Percentiles rank a stretch among this genome's conserved stretches.
phyloP scores from a whole-genome alignment of 2,329 filamentous ascomycete species.

The Talaromyces sp. region DNA sequence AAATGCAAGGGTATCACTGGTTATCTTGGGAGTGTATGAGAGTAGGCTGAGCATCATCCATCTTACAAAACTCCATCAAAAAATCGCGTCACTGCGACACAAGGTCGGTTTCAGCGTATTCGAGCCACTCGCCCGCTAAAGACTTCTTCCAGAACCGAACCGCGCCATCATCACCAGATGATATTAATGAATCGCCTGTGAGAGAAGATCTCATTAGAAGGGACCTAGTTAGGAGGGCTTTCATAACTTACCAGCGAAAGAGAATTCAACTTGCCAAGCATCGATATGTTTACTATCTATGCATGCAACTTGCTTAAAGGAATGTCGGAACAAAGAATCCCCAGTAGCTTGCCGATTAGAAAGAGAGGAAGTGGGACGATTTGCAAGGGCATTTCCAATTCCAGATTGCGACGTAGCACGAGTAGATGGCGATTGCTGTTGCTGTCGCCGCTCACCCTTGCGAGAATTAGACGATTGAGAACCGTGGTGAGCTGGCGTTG shows the following conservation, averaged over 20 bases:
- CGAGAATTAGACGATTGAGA: slow-evolving; percentile 31
- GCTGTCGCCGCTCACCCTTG: slow-evolving; percentile 28
- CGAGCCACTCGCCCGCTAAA: slow-evolving; percentile 48
- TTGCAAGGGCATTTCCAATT: slow-evolving; percentile 47
- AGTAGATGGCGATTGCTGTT: slow-evolving; percentile 29
- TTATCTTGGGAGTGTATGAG: not conserved
- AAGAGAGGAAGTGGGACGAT: slow-evolving; percentile 32
- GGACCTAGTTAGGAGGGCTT: not conserved
- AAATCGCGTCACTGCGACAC: slow-evolving; percentile 30
- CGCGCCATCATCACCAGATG: slow-evolving; percentile 46
- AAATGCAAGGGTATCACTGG: slow-evolving; percentile 27
- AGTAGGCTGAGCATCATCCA: not conserved
- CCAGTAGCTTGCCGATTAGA: slow-evolving; percentile 36
- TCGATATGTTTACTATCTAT: slow-evolving; percentile 49
- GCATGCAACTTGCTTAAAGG: slow-evolving; percentile 45
- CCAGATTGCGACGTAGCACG: slow-evolving; percentile 44
- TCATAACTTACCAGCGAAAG: slow-evolving; percentile 41
- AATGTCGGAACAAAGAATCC: slow-evolving; percentile 46
- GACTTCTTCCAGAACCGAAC: slow-evolving; percentile 50
- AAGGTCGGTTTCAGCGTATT: slow-evolving; percentile 48
- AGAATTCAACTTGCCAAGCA: slow-evolving; percentile 50
- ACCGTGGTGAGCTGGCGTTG: slow-evolving; percentile 32
- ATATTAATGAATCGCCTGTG: slow-evolving; percentile 48
- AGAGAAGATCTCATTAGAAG: not conserved
- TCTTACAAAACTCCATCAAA: not conserved